A percentile compares a stretch with the other conserved stretches of the same genome.
phyloP scores from a whole-genome alignment of 345 rosid genomes.

The Linum trigynum region DNA sequence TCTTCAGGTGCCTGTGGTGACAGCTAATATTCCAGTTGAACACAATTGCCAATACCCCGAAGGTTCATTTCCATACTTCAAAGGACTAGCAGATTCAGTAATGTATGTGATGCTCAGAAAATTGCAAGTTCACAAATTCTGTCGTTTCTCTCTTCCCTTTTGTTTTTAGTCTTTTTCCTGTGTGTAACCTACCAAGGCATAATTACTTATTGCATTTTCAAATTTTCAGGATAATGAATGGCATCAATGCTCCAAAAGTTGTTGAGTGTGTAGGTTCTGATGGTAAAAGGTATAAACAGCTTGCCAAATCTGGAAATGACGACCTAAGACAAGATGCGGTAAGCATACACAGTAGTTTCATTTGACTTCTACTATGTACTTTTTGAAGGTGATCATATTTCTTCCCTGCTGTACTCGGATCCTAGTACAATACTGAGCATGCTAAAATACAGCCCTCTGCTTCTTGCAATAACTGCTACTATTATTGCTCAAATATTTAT shows the following conservation, averaged over 20 bases:
- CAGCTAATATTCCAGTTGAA: conserved; percentile 75
- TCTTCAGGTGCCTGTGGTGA: conserved; percentile 84
- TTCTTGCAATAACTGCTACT: not conserved
- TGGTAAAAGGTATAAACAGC: conserved; percentile 78
- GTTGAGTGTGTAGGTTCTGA: conserved; percentile 93
- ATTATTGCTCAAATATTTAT: not conserved
- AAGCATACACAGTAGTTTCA: conserved; percentile 16
- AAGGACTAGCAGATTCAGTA: conserved; percentile 70
- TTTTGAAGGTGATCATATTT: not conserved
- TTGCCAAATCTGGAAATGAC: conserved; percentile 96
- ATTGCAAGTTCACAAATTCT: not conserved
- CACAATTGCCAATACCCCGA: conserved; percentile 61
- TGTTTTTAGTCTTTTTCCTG: not conserved
- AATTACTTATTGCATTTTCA: not conserved
- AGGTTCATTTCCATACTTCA: conserved; percentile 81
- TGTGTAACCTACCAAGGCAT: not conserved
- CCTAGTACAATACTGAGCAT: not conserved
- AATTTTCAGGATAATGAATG: conserved; percentile 75
- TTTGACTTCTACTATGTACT: not conserved
- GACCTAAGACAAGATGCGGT: conserved; percentile 99
- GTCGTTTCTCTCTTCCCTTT: not conserved
- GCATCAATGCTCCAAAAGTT: conserved; percentile 92
- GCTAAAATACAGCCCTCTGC: not conserved
- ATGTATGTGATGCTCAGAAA: conserved; percentile 34
- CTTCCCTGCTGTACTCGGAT: not conserved